Evolutionary conservation across 2,329 filamentous ascomycete genomes (phyloP).

Genomic region (Claviceps sp.): DNA sequence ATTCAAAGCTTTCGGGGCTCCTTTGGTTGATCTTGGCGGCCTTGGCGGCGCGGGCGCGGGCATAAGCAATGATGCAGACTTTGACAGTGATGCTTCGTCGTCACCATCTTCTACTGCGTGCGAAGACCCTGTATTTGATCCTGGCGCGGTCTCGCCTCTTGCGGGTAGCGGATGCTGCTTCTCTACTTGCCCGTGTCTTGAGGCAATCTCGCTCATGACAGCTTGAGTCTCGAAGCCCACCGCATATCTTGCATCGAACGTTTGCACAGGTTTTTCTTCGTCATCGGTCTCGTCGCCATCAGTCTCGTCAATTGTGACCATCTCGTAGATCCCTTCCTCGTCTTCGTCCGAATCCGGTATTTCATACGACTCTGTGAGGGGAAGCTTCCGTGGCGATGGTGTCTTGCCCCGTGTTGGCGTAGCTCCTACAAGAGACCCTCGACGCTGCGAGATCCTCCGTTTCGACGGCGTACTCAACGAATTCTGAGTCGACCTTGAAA

Average conservation of each 20-base stretch:
- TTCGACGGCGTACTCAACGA: not conserved
- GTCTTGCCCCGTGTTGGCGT: constrained; percentile 7
- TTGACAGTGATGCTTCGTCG: no score
- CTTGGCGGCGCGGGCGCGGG: not conserved
- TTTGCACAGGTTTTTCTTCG: not conserved
- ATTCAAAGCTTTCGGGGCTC: not conserved
- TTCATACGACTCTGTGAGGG: constrained; percentile 13
- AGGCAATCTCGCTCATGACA: constrained; percentile 20
- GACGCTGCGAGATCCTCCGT: not conserved
- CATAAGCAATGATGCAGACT: no score
- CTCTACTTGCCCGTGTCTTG: constrained; percentile 10
- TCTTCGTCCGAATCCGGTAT: constrained; percentile 34
- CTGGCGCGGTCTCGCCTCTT: not conserved
- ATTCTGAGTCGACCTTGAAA: not conserved
- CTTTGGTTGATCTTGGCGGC: not conserved
- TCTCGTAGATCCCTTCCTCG: constrained; percentile 1
- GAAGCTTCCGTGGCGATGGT: constrained; percentile 5
- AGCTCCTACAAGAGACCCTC: constrained; percentile 12
- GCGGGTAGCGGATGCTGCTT: no score
- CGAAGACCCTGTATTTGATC: not conserved
- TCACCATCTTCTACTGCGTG: not conserved
- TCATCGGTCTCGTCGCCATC: not conserved
- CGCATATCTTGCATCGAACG: constrained; percentile 10
- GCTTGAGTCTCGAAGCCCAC: constrained; percentile 22
- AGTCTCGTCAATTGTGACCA: not conserved